phyloP scores from a whole-genome alignment of 208 protist species.

The Endotrypanum monterogeii region DNA sequence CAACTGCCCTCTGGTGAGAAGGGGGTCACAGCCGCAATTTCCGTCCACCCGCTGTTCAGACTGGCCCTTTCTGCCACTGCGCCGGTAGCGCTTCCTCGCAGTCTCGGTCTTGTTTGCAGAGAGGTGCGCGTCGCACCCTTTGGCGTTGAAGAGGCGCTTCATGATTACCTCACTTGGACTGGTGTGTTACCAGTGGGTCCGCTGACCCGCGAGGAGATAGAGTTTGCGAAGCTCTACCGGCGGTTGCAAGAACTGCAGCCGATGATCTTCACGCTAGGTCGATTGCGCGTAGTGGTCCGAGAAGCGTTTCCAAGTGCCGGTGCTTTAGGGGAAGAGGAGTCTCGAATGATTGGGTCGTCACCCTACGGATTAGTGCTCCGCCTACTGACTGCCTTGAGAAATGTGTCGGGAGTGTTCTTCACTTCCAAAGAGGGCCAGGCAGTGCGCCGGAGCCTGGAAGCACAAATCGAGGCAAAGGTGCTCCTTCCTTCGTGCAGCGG shows the following conservation, averaged over 20 bases:
- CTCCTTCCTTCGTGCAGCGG: slow-evolving; percentile 28
- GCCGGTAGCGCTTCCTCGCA: slow-evolving; percentile 7
- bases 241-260: slow-evolving; percentile 52
- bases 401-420: slow-evolving; percentile 46
- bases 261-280: slow-evolving; percentile 46
- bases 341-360: neutral
- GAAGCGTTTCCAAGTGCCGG: slow-evolving; percentile 22
- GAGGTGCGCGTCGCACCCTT: slow-evolving; percentile 20
- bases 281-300: slow-evolving; percentile 46
- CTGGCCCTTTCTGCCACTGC: slow-evolving; percentile 9
- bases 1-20: slow-evolving; percentile 12
- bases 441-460: slow-evolving; percentile 43
- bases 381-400: slow-evolving; percentile 29
- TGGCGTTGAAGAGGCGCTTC: slow-evolving; percentile 38
- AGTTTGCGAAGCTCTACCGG: slow-evolving; percentile 61
- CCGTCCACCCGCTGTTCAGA: slow-evolving; percentile 33
- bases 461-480: slow-evolving; percentile 43
- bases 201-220: slow-evolving; percentile 29
- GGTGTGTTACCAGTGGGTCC: slow-evolving; percentile 17
- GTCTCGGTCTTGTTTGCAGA: slow-evolving; percentile 18
- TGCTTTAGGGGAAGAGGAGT: neutral
- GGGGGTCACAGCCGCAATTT: slow-evolving; percentile 2
- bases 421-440: slow-evolving; percentile 29
- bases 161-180: slow-evolving; percentile 36
- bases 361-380: slow-evolving; percentile 8